Evolutionary conservation across 1,139 yeast species (phyloP).

Genomic region (Hansenula lynferdii): DNA sequence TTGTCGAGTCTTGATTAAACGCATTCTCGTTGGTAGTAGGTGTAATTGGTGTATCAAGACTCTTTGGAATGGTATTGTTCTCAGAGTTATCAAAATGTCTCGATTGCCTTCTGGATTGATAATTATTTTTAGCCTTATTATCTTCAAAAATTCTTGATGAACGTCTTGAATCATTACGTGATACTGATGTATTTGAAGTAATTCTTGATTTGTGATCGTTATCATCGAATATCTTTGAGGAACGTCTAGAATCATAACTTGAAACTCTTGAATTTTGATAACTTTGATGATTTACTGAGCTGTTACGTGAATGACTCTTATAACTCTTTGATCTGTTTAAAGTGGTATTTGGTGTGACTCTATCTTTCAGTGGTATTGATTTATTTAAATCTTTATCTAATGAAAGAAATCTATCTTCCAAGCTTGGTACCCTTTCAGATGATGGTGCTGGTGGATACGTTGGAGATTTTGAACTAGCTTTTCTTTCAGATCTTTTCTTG

Average conservation of each 20-base stretch:
- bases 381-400: conserved; percentile 18
- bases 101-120: conserved; percentile 1
- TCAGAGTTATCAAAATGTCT: background rate
- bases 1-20: background rate
- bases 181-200: background rate
- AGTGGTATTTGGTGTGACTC: conserved; percentile 9
- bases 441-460: background rate
- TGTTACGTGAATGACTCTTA: conserved; percentile 3
- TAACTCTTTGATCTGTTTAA: conserved; percentile 4
- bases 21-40: background rate
- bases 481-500: conserved; percentile 10
- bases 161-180: conserved; percentile 2
- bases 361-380: conserved; percentile 18
- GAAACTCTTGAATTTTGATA: background rate
- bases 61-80: background rate
- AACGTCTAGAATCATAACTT: background rate
- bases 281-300: too few relatives aligned
- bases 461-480: background rate
- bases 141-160: conserved; percentile 5
- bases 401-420: conserved; percentile 16
- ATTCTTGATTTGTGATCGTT: background rate
- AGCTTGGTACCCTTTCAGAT: background rate
- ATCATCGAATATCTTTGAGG: background rate
- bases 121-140: background rate
- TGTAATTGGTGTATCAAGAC: background rate